Percentiles rank a stretch among this genome's conserved stretches.
Conservation (phyloP, 2,329 filamentous ascomycete species). For the Stagonosporopsis rhizophila region DNA sequence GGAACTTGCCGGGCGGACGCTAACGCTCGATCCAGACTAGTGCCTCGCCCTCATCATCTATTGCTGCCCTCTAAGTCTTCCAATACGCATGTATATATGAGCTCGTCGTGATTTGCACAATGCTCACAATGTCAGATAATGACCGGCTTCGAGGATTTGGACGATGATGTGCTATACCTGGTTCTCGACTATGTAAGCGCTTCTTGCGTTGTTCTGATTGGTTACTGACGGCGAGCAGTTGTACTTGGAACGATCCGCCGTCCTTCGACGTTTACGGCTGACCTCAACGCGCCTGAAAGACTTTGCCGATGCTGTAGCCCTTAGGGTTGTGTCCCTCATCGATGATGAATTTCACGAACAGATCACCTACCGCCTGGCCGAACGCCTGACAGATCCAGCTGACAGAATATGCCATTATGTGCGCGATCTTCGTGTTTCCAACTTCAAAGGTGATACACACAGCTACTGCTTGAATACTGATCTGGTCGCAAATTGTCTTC, state of each 20-base stretch:
- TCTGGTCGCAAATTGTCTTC: slow-evolving; percentile 15
- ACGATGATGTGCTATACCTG: slow-evolving; percentile 28
- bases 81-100: neutral
- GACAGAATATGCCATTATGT: slow-evolving; percentile 21
- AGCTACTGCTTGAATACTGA: slow-evolving; percentile 26
- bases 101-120: neutral
- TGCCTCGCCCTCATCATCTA: slow-evolving; percentile 24
- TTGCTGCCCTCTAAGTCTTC: slow-evolving; percentile 3
- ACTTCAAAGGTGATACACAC: slow-evolving; percentile 25
- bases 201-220: neutral
- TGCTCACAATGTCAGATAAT: neutral
- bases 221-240: slow-evolving; percentile 14
- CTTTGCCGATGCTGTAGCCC: slow-evolving; percentile 24
- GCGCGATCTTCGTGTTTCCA: slow-evolving; percentile 19
- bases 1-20: slow-evolving; percentile 16
- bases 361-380: slow-evolving; percentile 19
- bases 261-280: slow-evolving; percentile 14
- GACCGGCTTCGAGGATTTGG: slow-evolving; percentile 21
- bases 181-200: slow-evolving; percentile 24
- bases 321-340: slow-evolving; percentile 15
- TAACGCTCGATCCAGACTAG: slow-evolving; percentile 21
- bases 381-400: slow-evolving; percentile 17
- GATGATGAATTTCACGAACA: slow-evolving; percentile 22
- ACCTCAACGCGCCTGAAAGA: slow-evolving; percentile 21
- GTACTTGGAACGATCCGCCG: slow-evolving; percentile 9